Evolutionary conservation across 1,139 yeast genomes (phyloP), one percentile per base, ranked within the genome.

Genomic region (Geotrichum phurueaensis): DNA sequence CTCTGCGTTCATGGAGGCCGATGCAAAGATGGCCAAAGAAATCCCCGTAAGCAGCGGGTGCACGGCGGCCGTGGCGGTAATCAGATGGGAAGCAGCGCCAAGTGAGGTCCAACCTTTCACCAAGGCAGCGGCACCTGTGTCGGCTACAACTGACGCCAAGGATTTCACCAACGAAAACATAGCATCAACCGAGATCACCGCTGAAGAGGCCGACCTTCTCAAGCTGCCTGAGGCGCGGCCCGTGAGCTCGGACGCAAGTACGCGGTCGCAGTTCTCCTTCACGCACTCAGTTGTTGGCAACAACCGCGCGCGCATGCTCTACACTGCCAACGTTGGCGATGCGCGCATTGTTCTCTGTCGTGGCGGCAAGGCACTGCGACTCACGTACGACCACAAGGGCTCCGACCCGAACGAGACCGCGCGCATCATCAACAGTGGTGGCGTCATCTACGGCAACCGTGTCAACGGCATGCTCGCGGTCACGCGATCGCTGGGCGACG

Each of bases 381-480:
- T 94, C 53, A 84, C 96, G 0, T 92, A 94, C 72, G 99, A 94
- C 71, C 99, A 94, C 75, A 94, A 94, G 73, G 97, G 97, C 1
- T 82, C 89, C 1, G 99, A 95, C 73, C 73, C 76, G 10, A 77
- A 84, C 69, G 99, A 94, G 71, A 82, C 86, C 63, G 83, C 82
- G 66, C 80, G 99, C 65, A 86, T 94, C 22, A 81, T 84, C 60
- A 81, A 84, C 57, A 79, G 83, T 4, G 99, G 99, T 1, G 99
- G 99, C 0, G 76, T 94, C 47, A 84, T 94, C 62, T 82, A 95
- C 82, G 90, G 90, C 69, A 88, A 90, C 67, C 81, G 99, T 66
- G 99, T 94, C 48, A 94, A 92, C 72, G 99, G 99, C 5, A 92
- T 95, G 71, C 79, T 95, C 60, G 98, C 99, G 0, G 97, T 94